Percentiles rank a stretch among this genome's conserved stretches.
Conservation (phyloP, 352 stramenopile genomes). For the Phytophthora syringae region DNA sequence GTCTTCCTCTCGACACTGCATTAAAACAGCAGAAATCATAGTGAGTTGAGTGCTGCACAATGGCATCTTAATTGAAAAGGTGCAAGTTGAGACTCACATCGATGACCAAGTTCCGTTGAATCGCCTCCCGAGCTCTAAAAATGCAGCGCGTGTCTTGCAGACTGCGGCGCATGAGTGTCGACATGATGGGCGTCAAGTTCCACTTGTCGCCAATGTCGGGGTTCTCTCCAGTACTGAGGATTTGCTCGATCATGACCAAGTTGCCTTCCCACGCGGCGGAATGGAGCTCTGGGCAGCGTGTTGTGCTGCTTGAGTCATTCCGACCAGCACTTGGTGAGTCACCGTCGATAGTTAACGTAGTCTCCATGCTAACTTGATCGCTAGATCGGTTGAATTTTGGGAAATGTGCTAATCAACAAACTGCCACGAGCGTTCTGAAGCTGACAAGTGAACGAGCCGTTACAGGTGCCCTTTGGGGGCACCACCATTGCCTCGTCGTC, state of each 20-base stretch:
- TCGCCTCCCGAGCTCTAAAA: conserved; percentile 3
- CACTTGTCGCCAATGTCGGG: conserved; percentile 15
- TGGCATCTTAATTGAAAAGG: too few species aligned
- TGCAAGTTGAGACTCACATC: conserved; percentile 8
- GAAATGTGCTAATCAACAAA: too few species aligned
- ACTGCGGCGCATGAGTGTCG: conserved; percentile 16
- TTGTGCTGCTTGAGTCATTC: not conserved
- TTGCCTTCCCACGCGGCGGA: conserved; percentile 5
- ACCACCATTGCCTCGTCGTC: too few species aligned
- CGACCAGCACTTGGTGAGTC: too few species aligned
- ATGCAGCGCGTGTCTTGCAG: conserved; percentile 18
- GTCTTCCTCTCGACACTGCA: conserved; percentile 23
- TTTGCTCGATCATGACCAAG: not conserved
- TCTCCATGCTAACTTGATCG: too few species aligned
- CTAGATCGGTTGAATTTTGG: too few species aligned
- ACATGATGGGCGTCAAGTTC: conserved; percentile 24
- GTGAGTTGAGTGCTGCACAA: too few species aligned
- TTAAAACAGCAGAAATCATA: not conserved
- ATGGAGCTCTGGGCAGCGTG: not conserved
- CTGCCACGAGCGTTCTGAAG: too few species aligned
- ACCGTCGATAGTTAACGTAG: too few species aligned
- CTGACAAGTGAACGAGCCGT: too few species aligned
- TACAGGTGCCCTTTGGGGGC: too few species aligned
- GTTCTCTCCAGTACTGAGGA: conserved; percentile 13
- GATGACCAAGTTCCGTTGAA: conserved; percentile 20